Evolutionary conservation across 2,329 filamentous ascomycete genomes (phyloP).

Genomic region (Pochonia chlamydosporia): DNA sequence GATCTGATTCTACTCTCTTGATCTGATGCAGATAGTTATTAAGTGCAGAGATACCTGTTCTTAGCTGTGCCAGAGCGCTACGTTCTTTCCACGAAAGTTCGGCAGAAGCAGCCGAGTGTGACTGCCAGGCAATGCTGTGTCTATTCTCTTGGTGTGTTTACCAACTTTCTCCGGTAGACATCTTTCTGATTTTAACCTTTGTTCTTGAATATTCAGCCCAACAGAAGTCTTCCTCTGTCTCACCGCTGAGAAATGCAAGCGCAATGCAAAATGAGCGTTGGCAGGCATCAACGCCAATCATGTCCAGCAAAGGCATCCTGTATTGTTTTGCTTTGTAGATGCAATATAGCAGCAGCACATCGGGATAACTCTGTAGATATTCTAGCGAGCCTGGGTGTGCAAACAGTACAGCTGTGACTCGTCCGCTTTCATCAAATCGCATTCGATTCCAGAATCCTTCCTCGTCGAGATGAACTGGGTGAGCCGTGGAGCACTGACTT

Average conservation of each 20-base stretch:
- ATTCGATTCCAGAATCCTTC: slow-evolving; percentile 16
- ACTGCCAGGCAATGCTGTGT: no score
- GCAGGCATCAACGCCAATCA: slow-evolving; percentile 15
- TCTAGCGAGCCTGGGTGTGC: slow-evolving; percentile 14
- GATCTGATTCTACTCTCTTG: neutral
- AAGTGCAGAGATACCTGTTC: neutral
- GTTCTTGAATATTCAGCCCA: no score
- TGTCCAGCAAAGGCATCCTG: slow-evolving; percentile 17
- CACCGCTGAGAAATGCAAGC: slow-evolving; percentile 15
- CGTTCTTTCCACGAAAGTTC: no score
- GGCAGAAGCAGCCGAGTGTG: no score
- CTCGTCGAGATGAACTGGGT: slow-evolving; percentile 9
- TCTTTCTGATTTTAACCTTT: no score
- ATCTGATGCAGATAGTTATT: neutral
- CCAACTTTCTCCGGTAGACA: no score
- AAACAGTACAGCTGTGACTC: slow-evolving; percentile 15
- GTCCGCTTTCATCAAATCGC: slow-evolving; percentile 9
- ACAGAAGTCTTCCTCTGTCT: slow-evolving; percentile 13
- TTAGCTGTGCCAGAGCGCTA: neutral
- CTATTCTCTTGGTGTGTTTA: no score
- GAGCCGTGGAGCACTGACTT: neutral
- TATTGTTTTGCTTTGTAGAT: slow-evolving; percentile 21
- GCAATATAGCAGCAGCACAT: slow-evolving; percentile 15
- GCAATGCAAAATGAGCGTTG: slow-evolving; percentile 16
- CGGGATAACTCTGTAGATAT: slow-evolving; percentile 15